Evolutionary conservation across 768 basidiomycete genomes (phyloP).

Genomic region (Termitomyces sp.): DNA sequence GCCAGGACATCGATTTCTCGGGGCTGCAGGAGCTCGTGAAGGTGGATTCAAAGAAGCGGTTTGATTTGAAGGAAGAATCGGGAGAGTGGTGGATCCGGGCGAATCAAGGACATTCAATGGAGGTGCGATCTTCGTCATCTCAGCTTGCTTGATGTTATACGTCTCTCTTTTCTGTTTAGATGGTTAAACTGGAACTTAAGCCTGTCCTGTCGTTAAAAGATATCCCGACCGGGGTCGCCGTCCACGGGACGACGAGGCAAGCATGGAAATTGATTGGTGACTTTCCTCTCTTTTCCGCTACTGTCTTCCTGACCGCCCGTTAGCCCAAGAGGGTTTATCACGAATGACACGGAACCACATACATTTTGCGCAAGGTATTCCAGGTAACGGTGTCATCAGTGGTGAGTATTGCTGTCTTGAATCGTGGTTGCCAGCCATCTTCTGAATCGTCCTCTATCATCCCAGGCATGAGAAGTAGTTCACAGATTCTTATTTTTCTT

Average conservation of each 20-base stretch:
- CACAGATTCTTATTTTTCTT: slow-evolving; percentile 79
- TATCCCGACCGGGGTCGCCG: slow-evolving; percentile 64
- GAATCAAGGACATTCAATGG: slow-evolving; percentile 85
- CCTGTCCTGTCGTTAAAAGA: slow-evolving; percentile 52
- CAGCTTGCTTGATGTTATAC: neutral
- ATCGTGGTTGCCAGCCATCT: neutral
- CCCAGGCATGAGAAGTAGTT: slow-evolving; percentile 75
- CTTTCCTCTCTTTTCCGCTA: slow-evolving; percentile 9
- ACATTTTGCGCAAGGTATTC: slow-evolving; percentile 80
- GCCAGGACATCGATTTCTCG: slow-evolving; percentile 41
- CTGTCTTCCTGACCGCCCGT: neutral
- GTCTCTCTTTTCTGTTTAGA: slow-evolving; percentile 29
- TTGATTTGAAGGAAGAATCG: slow-evolving; percentile 49
- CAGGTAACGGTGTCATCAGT: slow-evolving; percentile 62
- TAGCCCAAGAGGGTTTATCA: slow-evolving; percentile 69
- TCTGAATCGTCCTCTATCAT: neutral
- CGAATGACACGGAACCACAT: slow-evolving; percentile 90
- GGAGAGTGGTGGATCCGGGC: slow-evolving; percentile 83
- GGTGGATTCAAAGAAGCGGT: slow-evolving; percentile 62
- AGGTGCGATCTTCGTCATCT: slow-evolving; percentile 34
- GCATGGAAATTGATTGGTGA: slow-evolving; percentile 74
- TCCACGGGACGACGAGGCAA: slow-evolving; percentile 69
- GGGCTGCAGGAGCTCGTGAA: slow-evolving; percentile 58
- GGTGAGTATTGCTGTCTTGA: slow-evolving; percentile 40
- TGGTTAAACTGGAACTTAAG: slow-evolving; percentile 60